Base-by-base conservation (phyloP, 805 yeast species). In the Hanseniaspora lachancei region DNA sequence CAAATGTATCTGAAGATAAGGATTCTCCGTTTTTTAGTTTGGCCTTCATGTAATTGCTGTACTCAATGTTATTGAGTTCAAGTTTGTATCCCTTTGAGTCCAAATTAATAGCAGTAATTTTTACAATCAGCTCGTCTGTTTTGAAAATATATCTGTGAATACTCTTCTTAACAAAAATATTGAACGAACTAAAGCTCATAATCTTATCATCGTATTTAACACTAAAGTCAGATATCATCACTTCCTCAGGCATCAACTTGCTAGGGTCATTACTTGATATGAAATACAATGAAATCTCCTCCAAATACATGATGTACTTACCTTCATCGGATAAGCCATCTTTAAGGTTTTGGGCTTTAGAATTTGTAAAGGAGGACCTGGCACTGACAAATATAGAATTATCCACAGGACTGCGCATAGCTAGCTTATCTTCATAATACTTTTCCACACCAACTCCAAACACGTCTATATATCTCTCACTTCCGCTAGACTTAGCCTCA, bases 21-120 rank as follows among this genome's bases (percentile, higher is more conserved):
- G 63, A 64, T 70, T 54, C 59, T 66, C 55, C 64, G 65, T 57
- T 62, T 73, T 44, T 65, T 66, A 3, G 67, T 75, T 62, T 62
- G 61, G 29, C 69, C 65, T 44, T 51, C 21, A 43, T 49, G 55
- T 34, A 59, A 53, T 47, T 41, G 44, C 20, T 48, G 41, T 32
- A 48, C 29, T 40, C 47, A 18, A 39, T 50, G 32, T 15, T 24
- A 7, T 20, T 23, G 24, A 42, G 41, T 35, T 41, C 36, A 15
- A 46, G 21, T 47, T 44, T 44, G 29, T 38, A 49, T 16, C 53
- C 49, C 15, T 49, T 39, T 24, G 23, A 13, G 15, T 51, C 55
- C 87, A 87, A 59, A 72, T 76, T 15, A 79, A 72, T 79, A 80
- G 78, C 66, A 81, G 77, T 12, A 73, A 75, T 57, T 80, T 76